phyloP scores from a whole-genome alignment of 148 eudicot genomes.

The Rhododendron vialii region DNA sequence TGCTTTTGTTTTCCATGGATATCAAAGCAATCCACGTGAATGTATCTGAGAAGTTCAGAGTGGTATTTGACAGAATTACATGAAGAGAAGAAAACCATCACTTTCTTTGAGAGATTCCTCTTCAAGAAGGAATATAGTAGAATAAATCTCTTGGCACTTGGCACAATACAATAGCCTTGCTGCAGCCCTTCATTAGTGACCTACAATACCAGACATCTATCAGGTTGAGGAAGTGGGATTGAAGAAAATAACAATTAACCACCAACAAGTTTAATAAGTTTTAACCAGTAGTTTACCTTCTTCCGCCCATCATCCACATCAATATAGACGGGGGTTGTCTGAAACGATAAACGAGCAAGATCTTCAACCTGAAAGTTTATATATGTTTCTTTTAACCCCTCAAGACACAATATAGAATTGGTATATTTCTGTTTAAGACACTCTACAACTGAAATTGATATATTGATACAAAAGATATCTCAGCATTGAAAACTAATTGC shows the following conservation, averaged over 20 bases:
- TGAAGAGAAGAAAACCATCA: conserved; percentile 97
- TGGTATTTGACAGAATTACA: conserved; percentile 93
- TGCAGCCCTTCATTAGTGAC: conserved; percentile 94
- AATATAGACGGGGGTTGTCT: conserved; percentile 60
- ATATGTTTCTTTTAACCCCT: neutral
- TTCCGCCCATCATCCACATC: conserved; percentile 86
- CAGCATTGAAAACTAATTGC: neutral
- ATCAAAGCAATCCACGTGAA: conserved; percentile 66
- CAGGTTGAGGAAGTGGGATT: neutral
- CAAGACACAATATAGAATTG: neutral
- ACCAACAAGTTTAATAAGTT: neutral
- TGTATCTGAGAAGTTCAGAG: conserved; percentile 74
- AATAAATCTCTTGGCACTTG: conserved; percentile 74
- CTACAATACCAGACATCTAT: conserved; percentile 30
- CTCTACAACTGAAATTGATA: neutral
- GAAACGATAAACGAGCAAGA: conserved; percentile 89
- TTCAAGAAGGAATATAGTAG: conserved; percentile 84
- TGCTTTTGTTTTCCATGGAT: conserved; percentile 97
- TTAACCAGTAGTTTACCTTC: conserved; percentile 39
- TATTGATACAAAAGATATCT: neutral
- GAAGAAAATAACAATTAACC: neutral
- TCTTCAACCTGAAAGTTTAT: conserved; percentile 64
- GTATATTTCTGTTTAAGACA: neutral
- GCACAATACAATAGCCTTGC: conserved; percentile 86
- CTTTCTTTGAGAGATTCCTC: conserved; percentile 65